phyloP scores from a whole-genome alignment of 768 basidiomycete genomes.

The Pilatotrama ljubarskyi region DNA sequence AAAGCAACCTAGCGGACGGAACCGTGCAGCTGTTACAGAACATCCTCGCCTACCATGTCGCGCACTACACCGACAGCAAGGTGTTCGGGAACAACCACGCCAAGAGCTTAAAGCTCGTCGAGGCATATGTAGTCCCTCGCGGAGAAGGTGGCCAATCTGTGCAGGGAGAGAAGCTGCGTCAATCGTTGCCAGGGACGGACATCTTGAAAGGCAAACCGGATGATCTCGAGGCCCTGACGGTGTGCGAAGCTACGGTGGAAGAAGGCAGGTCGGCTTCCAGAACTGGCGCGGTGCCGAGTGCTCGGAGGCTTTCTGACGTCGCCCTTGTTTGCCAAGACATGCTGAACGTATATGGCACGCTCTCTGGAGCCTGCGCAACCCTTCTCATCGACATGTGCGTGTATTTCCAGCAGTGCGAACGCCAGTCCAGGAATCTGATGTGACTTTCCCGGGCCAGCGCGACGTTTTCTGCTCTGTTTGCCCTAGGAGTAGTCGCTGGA shows the following conservation, averaged over 20 bases:
- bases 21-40: slow-evolving; percentile 24
- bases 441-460: slow-evolving; percentile 19
- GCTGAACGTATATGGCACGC: slow-evolving; percentile 29
- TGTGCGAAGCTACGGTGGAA: slow-evolving; percentile 25
- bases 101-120: slow-evolving; percentile 24
- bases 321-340: slow-evolving; percentile 18
- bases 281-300: neutral
- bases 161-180: neutral
- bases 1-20: slow-evolving; percentile 24
- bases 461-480: slow-evolving; percentile 25
- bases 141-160: neutral
- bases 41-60: slow-evolving; percentile 27
- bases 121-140: slow-evolving; percentile 16
- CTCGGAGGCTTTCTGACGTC: neutral
- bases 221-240: slow-evolving; percentile 20
- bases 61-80: slow-evolving; percentile 14
- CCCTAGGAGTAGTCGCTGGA: slow-evolving; percentile 13
- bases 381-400: slow-evolving; percentile 29
- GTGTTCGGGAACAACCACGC: slow-evolving; percentile 25
- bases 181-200: neutral
- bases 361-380: slow-evolving; percentile 24
- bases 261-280: slow-evolving; percentile 19
- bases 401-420: neutral
- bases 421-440: neutral
- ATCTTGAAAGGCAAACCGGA: neutral